Base-by-base conservation (phyloP, 352 stramenopile genomes). In the Pythium grandisporangium region DNA sequence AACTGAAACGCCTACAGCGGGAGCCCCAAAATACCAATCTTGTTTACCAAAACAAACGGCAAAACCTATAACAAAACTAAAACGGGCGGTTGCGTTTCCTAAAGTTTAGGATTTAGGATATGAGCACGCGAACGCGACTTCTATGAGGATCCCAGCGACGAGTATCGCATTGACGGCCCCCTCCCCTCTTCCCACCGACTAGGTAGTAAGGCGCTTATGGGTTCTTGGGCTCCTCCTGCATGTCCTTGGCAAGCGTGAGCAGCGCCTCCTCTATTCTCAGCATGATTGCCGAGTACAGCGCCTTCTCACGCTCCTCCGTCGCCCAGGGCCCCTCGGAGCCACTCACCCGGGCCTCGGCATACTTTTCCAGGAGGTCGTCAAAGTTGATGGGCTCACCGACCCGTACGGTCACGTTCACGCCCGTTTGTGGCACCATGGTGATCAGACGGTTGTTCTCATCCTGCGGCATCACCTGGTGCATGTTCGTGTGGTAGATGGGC, bases 401-500 rank as follows among this genome's bases (percentile, higher is more conserved):
- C 41, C 78, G 66, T 35, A 84, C 62, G 30, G 58, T 48, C 30
- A 87, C 38, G 27, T 79, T 49, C 25, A 82, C 49, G 37, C 66
- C 67, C 12, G 53, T 78, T 26, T 45, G 48, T 2, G 80, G 74
- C 7, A 94, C 37, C 21, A 85, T 36, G 33, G 62, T 75, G 52
- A 88, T 79, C 7, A 94, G 48, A 21, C 63, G 64, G 51, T 92
- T 83, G 30, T 81, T 32, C 42, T 69, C 64, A 51, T 89, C 70
- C 56, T 94, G 78, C 19, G 78, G 81, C 71, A 94, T 88, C 34
- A 95, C 58, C 51, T 83, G 55, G 51, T 93, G 71, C 77, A 95
- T 92, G 58, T 90, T 89, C 48, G 74, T 54, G 56, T 93, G 79
- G 48, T 95, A 95, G 52, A 92, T 66, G 6, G 82, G 82, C 36